Evolutionary conservation across 2,329 filamentous ascomycete species (phyloP), one percentile per base, ranked within the genome.

Genomic region (Pseudogymnoascus sp.): DNA sequence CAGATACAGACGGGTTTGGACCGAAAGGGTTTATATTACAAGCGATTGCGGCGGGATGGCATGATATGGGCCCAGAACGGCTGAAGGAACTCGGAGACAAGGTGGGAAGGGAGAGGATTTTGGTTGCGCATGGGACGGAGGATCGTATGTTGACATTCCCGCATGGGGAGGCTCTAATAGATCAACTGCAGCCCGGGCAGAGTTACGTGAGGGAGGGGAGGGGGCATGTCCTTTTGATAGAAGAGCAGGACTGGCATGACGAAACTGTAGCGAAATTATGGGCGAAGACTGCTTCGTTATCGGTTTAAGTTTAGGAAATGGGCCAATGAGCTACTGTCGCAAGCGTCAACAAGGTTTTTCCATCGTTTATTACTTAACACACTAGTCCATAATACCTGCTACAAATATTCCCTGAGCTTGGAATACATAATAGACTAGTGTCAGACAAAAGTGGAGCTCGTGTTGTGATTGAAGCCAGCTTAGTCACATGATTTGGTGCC

Each of bases 71-170:
- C 10, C 71, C 80, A 0, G 79, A 74, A 61, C 86, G 95, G 73
- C 73, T 95, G 48, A 74, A 74, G 64, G 74, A 79, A 63, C 76
- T 95, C 63, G 87, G 80, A 0, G 83, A 90, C 65, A 74, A 71
- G 26, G 80, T 96, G 0, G 89, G 89, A 0, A 78, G 88, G 59
- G 81, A 86, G 64, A 76, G 90, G 30, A 92, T 96, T 64, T 72
- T 89, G 66, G 82, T 95, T 4, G 72, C 92, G 65, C 90, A 95
- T 72, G 91, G 91, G 6, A 85, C 80, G 0, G 73, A 73, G 8
- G 91, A 96, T 72, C 76, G 77, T n/a, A 91, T 96, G 87, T 86
- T 96, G 65, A 82, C 81, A 3, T 77, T 85, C 55, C 79, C 79
- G 5, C 88, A 94, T 69, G 90, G 83, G 0, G 74, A 82, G 68